Evolutionary conservation across 257 asterid genomes (phyloP), one percentile per base, ranked within the genome.

Genomic region (Solanum arcanum): DNA sequence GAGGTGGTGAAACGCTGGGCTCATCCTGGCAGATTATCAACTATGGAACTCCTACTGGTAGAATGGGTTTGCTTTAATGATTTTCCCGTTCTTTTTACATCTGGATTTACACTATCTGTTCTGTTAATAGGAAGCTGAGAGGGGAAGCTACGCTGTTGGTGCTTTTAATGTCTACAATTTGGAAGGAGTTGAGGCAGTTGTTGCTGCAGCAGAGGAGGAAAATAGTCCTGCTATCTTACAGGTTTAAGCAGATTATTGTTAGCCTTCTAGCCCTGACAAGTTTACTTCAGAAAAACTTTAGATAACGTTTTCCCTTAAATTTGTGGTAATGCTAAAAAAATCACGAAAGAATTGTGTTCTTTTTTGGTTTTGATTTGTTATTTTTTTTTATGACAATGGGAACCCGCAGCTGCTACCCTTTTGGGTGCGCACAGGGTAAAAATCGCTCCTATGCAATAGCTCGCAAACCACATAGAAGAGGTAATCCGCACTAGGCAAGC

Each of bases 161-260:
- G 98, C 99, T 85, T 97, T 97, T 89, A 97, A 97, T 41, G 93
- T 97, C 76, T 97, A 97, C 88, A 97, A 97, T 86, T 92, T 97
- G 90, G 99, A 97, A 93, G 99, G 99, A 87, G 91, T 97, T 87
- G 93, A 93, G 90, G 98, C 98, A 90, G 99, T 97, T 90, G 95
- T 97, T 89, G 90, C 98, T 90, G 98, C 98, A 62, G 99, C 98
- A 29, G 98, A 97, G 92, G 96, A 93, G 86, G 93, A 92, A 90
- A 88, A 78, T 59, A 97, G 99, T 90, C 98, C 98, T 77, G 98
- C 99, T 89, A 97, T 97, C 87, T 92, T 97, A 90, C 99, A 97
- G 99, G 99, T 97, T 87, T 76, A 87, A 87, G 85, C 83, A 83
- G 31, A 75, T 86, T 83, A 39, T 83, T 85, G 37, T 29, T 74